phyloP scores from a whole-genome alignment of 78 protist genomes.

The Monosiga brevicollis region DNA sequence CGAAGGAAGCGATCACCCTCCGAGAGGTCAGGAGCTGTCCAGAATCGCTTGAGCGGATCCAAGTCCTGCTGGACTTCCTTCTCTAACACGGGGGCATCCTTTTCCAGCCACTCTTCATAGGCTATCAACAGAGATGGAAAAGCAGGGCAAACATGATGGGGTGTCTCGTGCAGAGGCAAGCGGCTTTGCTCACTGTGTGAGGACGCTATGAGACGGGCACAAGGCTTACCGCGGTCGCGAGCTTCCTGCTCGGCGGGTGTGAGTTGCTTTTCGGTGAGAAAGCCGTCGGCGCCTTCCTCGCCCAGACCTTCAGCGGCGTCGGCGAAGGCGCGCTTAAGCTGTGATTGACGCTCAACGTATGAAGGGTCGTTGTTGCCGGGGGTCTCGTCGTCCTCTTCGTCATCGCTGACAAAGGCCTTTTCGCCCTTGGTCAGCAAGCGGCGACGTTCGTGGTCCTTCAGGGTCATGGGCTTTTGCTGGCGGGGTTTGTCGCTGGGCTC shows the following conservation, averaged over 20 bases:
- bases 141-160: neutral
- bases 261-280: neutral
- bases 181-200: neutral
- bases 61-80: slow-evolving; percentile 1
- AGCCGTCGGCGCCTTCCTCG: neutral
- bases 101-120: too few species aligned
- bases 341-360: neutral
- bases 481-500: too few species aligned
- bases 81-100: too few species aligned
- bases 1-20: slow-evolving; percentile 25
- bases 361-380: neutral
- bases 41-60: slow-evolving; percentile 15
- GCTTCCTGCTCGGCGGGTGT: neutral
- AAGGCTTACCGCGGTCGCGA: neutral
- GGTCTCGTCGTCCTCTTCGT: neutral
- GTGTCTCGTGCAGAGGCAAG: neutral
- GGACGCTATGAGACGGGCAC: neutral
- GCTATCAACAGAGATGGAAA: neutral
- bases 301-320: neutral
- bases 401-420: neutral
- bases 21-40: slow-evolving; percentile 12
- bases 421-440: neutral
- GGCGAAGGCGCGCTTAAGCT: neutral
- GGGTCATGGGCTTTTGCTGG: neutral
- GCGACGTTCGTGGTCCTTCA: neutral